Percentiles rank a stretch among this genome's conserved stretches.
phyloP scores from a whole-genome alignment of 2,329 filamentous ascomycete species.

The Aspergillus jensenii region DNA sequence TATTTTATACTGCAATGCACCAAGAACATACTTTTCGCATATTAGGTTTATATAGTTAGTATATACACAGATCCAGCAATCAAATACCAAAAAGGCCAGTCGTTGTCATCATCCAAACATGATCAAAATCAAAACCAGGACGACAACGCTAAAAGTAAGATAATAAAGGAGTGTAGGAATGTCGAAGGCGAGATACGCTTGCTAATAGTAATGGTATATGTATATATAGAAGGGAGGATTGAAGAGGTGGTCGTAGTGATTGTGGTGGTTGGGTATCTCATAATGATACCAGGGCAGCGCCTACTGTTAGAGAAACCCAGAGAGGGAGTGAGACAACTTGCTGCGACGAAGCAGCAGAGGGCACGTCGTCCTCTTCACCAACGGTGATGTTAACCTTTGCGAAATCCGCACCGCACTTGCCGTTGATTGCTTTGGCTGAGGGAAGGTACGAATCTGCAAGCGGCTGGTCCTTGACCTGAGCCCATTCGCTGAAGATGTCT shows the following conservation, averaged over 20 bases:
- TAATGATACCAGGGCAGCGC: conserved; percentile 1
- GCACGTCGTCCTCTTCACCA: conserved; percentile 17
- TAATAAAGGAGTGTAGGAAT: neutral
- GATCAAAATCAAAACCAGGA: conserved; percentile 21
- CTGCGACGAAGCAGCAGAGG: neutral
- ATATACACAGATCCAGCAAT: neutral
- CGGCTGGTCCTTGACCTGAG: conserved; percentile 63
- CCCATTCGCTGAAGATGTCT: conserved; percentile 71
- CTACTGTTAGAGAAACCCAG: conserved; percentile 5
- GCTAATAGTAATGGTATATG: neutral
- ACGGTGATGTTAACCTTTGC: conserved; percentile 49
- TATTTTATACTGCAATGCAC: neutral
- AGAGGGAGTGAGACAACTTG: neutral
- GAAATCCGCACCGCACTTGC: conserved; percentile 58
- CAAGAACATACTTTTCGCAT: no score
- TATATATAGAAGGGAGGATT: neutral
- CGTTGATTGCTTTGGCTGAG: conserved; percentile 73
- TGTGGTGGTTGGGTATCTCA: neutral
- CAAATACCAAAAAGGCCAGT: conserved; percentile 10
- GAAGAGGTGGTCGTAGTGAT: neutral
- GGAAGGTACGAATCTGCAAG: conserved; percentile 67
- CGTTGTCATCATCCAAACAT: conserved; percentile 29
- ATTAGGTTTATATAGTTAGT: neutral
- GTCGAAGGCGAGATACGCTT: neutral
- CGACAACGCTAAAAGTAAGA: neutral